Conservation (phyloP, 441 rosid genomes). For the Isatis lusitanica region DNA sequence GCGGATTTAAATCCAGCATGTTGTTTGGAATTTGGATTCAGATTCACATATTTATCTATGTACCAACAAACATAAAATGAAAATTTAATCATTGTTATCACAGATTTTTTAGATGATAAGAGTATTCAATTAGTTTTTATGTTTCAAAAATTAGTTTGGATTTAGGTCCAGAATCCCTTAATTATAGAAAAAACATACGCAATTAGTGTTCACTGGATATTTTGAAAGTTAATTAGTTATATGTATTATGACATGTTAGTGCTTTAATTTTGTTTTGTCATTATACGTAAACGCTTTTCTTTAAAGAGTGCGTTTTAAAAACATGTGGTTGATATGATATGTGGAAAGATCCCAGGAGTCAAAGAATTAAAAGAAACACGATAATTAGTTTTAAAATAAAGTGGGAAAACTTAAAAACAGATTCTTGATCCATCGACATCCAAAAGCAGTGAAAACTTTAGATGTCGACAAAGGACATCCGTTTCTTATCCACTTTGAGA, state of each 20-base stretch:
- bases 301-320: conserved; percentile 21
- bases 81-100: background rate
- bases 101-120: background rate
- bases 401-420: background rate
- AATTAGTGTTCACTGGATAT: background rate
- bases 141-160: background rate
- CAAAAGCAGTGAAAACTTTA: conserved; percentile 1
- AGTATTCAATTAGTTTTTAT: background rate
- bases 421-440: conserved; percentile 23
- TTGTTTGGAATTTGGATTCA: background rate
- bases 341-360: conserved; percentile 3
- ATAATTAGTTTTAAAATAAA: conserved; percentile 12
- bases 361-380: conserved; percentile 11
- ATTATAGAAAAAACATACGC: background rate
- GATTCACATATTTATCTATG: background rate
- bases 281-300: background rate
- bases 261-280: conserved; percentile 14
- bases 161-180: background rate
- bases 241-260: background rate
- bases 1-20: background rate
- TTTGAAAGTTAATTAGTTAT: background rate
- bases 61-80: background rate
- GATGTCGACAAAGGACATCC: conserved; percentile 20
- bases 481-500: conserved; percentile 22
- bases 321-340: conserved; percentile 25